Evolutionary conservation across 1,139 yeast species (phyloP), one percentile per base, ranked within the genome.

Genomic region (Magnusiomyces tetraspermus): DNA sequence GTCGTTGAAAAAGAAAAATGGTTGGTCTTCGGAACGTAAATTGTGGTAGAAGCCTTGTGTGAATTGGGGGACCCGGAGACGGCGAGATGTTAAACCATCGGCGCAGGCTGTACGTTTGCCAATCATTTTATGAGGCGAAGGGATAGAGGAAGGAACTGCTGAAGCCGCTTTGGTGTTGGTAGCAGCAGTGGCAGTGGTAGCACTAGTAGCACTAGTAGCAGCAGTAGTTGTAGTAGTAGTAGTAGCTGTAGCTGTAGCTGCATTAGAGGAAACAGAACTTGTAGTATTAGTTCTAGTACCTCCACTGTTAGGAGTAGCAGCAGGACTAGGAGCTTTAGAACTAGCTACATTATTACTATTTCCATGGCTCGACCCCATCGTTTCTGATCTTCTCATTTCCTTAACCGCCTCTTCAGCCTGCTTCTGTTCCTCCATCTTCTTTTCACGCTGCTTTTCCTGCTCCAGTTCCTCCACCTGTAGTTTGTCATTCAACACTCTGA

Each of bases 351-450:
- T 15, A 19, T 8, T n/a, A 6, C 5, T 6, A 21, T 8, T 30
- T 8, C 33, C 42, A 33, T 36, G 44, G 22, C 83, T 85, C 53
- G 88, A 79, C 23, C 97, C 97, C 63, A 88, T 88, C 71, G 86
- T 87, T 65, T 83, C 84, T 58, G 88, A 80, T 63, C 97, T 78
- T 38, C 73, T 74, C 61, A 85, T 74, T 15, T 37, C 31, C 59
- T 57, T 61, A 26, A 63, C 56, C 48, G 63, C 65, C 38, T 60
- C 58, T 70, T 85, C 76, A 68, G 80, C 72, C 65, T 82, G 74
- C 67, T 84, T 62, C 51, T 68, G 58, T 42, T 72, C 65, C 37
- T 90, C 92, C 62, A 88, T 89, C 67, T 87, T 85, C 64, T 79
- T 79, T 24, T 92, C 86, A 63, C 97, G 78, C 54, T 74, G 74